Evolutionary conservation across 257 asterid genomes (phyloP).

Genomic region (Nicotiana undulata): DNA sequence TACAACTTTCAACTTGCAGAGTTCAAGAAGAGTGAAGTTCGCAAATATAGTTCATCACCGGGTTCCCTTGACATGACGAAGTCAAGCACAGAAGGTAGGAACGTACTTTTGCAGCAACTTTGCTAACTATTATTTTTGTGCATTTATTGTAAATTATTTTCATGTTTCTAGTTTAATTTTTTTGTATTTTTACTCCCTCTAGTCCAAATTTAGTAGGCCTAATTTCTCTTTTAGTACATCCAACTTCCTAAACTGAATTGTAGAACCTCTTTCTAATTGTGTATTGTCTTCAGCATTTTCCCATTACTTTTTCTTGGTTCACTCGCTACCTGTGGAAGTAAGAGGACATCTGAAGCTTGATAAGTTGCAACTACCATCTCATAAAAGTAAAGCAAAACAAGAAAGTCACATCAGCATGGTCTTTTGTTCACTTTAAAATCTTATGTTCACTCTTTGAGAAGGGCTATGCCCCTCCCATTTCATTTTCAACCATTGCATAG

Average conservation of each 20-base stretch:
- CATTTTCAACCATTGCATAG: background rate
- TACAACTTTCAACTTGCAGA: conserved; percentile 37
- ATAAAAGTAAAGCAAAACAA: background rate
- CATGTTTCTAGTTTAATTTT: background rate
- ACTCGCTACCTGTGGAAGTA: background rate
- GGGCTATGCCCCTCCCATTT: background rate
- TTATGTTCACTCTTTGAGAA: background rate
- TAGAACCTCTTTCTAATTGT: background rate
- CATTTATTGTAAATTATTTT: background rate
- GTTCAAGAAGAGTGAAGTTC: conserved; percentile 58
- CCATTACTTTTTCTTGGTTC: background rate
- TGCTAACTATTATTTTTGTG: conserved; percentile 2
- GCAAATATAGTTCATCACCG: conserved; percentile 51
- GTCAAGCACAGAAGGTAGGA: conserved; percentile 42
- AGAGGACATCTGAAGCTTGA: background rate
- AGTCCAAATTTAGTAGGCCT: background rate
- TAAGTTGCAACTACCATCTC: too few species aligned
- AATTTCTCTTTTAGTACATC: background rate
- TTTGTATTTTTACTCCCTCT: background rate
- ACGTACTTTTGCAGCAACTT: conserved; percentile 1
- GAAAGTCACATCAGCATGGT: background rate
- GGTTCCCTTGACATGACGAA: conserved; percentile 35
- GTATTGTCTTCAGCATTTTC: background rate
- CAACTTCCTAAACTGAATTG: background rate
- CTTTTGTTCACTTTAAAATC: background rate